Base-by-base conservation (phyloP, 345 rosid species). In the Syzygium aromaticum region DNA sequence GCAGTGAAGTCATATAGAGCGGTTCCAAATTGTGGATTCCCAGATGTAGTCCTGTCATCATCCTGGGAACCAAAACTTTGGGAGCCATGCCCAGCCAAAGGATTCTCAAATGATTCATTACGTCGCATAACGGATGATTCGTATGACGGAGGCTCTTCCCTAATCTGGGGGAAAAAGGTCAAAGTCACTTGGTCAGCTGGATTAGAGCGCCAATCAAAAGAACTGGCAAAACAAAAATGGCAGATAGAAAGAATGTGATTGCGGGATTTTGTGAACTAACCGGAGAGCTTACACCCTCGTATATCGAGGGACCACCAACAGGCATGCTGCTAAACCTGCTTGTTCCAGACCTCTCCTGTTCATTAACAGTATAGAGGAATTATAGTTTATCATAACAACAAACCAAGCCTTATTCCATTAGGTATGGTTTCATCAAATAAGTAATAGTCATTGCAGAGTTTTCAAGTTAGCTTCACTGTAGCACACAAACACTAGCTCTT, bases 1-100 rank as follows among this genome's bases (percentile, higher is more conserved):
- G 99, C 99, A 40, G 94, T 95, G 91, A 98, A 98, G 92, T 98
- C 99, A 92, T 98, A 98, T 54, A 98, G 91, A 86, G 99, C 99
- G 23, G 92, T 91, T 85, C 99, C 99, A 87, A 52, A 83, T 91
- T 96, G 98, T 77, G 93, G 89, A 90, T 92, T 92, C 85, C 93
- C 92, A 84, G 98, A 93, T 89, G 97, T 92, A 88, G 86, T 85
- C 53, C 89, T 94, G 82, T 92, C 96, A 16, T 90, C 95, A 86
- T 95, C 97, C 61, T 89, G 93, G 73, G 94, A 94, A 88, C 91
- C 96, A 90, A 92, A 94, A 91, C 96, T 93, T 57, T 89, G 93
- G 85, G 95, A 94, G 52, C 93, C 96, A 46, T 87, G 89, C 63
- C 91, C 95, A 87, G 94, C 93, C 88, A 93, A 86, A 57, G 98